Percentiles rank a stretch among this genome's conserved stretches.
Evolutionary conservation across 169 alveolate genomes (phyloP).

Genomic region (Theileria sp.): DNA sequence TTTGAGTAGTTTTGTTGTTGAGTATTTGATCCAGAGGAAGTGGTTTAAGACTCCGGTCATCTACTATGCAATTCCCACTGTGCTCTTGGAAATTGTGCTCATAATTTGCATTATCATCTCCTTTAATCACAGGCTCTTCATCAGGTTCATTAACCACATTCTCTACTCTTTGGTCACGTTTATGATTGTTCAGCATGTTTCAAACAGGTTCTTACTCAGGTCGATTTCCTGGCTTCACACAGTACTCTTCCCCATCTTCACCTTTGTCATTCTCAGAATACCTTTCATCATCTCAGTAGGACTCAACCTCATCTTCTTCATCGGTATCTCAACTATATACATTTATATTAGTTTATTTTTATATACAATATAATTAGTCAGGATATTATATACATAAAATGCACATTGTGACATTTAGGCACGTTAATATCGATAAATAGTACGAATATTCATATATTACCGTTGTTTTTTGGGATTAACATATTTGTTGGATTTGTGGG

Average conservation of each 20-base stretch:
- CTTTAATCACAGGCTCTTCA: slow-evolving; percentile 26
- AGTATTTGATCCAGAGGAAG: slow-evolving; percentile 6
- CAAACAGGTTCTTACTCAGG: slow-evolving; percentile 16
- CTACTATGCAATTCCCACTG: slow-evolving; percentile 12
- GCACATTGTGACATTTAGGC: too few species aligned
- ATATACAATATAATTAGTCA: too few species aligned
- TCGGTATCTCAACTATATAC: slow-evolving; percentile 7
- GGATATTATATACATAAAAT: too few species aligned
- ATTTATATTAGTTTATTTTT: too few species aligned
- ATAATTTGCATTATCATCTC: slow-evolving; percentile 28
- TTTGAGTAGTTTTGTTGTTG: slow-evolving; percentile 28
- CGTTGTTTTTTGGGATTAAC: slow-evolving; percentile 77
- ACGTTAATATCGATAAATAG: slow-evolving; percentile 7
- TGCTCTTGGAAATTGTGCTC: slow-evolving; percentile 12
- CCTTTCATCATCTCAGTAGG: slow-evolving; percentile 70
- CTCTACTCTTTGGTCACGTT: slow-evolving; percentile 30
- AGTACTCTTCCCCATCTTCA: slow-evolving; percentile 72
- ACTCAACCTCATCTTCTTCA: slow-evolving; percentile 64
- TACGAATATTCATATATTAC: slow-evolving; percentile 67
- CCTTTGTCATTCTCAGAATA: slow-evolving; percentile 71
- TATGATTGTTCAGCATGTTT: slow-evolving; percentile 42
- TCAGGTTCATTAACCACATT: slow-evolving; percentile 31
- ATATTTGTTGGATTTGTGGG: slow-evolving; percentile 82
- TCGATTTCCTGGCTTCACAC: slow-evolving; percentile 64
- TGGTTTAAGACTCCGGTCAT: not conserved